Percentiles rank a stretch among this genome's conserved stretches.
Conservation (phyloP, 148 eudicot species). For the Pharnaceum exiguum region DNA sequence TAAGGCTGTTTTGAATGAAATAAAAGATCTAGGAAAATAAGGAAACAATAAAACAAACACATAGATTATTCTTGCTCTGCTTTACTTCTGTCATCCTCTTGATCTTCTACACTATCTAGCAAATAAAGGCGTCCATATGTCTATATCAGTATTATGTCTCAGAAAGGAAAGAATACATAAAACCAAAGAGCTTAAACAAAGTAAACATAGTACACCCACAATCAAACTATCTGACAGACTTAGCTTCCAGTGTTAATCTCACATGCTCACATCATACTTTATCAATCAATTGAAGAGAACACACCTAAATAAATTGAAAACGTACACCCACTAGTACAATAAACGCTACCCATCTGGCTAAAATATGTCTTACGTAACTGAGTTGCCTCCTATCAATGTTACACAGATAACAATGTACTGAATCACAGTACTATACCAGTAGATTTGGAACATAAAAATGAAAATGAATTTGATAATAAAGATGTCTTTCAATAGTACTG, state of each 20-base stretch:
- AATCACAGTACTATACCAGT: background rate
- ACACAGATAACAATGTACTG: background rate
- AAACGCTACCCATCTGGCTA: too few species aligned
- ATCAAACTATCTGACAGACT: constrained; percentile 9
- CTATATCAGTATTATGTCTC: too few species aligned
- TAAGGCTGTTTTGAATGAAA: too few species aligned
- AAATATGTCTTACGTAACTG: too few species aligned
- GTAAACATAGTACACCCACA: constrained; percentile 13
- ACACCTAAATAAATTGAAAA: background rate
- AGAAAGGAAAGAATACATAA: too few species aligned
- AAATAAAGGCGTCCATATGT: too few species aligned
- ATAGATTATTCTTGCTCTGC: too few species aligned
- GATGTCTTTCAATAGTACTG: too few species aligned
- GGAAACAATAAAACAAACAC: too few species aligned
- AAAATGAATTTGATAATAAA: background rate
- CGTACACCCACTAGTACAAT: background rate
- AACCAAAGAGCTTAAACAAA: background rate
- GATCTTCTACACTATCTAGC: too few species aligned
- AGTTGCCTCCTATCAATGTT: background rate
- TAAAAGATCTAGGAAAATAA: too few species aligned
- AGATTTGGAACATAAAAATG: background rate
- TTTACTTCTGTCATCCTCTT: too few species aligned
- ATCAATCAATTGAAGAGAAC: background rate
- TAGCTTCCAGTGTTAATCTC: constrained; percentile 3
- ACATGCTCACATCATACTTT: background rate